phyloP scores from a whole-genome alignment of 108 stramenopile genomes.

The Cyclotella cryptica region DNA sequence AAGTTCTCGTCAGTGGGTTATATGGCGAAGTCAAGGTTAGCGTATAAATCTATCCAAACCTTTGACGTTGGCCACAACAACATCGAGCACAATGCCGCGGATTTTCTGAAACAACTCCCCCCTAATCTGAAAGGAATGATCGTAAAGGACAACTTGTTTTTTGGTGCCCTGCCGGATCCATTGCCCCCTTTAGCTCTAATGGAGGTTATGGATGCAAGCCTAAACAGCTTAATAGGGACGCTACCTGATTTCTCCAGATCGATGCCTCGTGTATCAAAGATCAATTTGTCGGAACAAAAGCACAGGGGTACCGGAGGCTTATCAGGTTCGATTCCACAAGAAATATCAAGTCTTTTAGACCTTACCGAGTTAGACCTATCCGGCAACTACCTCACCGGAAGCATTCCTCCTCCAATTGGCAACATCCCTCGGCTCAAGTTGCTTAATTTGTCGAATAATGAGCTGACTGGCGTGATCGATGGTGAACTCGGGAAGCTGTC shows the following conservation, averaged over 20 bases:
- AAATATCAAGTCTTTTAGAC: conserved; percentile 1
- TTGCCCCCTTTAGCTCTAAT: conserved; percentile 1
- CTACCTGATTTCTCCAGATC: conserved; percentile 26
- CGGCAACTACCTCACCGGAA: conserved; percentile 10
- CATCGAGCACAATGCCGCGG: conserved; percentile 33
- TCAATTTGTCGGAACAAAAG: conserved; percentile 18
- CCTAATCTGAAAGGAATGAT: conserved; percentile 18
- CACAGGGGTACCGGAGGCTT: background rate
- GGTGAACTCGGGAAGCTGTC: conserved; percentile 11
- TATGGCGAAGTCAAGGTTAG: conserved; percentile 56
- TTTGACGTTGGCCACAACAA: conserved; percentile 55
- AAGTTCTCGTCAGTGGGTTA: conserved; percentile 46
- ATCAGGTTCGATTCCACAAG: conserved; percentile 12
- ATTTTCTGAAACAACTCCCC: conserved; percentile 32
- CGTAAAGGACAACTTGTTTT: conserved; percentile 9
- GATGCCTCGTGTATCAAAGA: background rate
- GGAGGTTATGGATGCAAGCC: background rate
- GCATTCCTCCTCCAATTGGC: conserved; percentile 5
- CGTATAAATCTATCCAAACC: conserved; percentile 26
- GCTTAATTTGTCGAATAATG: conserved; percentile 13
- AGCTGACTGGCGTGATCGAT: conserved; percentile 4
- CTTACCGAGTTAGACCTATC: background rate
- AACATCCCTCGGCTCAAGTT: conserved; percentile 6
- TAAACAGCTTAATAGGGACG: conserved; percentile 10
- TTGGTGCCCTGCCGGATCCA: conserved; percentile 14